Evolutionary conservation across 108 stramenopile species (phyloP).

Genomic region (Cyclotella baltica): DNA sequence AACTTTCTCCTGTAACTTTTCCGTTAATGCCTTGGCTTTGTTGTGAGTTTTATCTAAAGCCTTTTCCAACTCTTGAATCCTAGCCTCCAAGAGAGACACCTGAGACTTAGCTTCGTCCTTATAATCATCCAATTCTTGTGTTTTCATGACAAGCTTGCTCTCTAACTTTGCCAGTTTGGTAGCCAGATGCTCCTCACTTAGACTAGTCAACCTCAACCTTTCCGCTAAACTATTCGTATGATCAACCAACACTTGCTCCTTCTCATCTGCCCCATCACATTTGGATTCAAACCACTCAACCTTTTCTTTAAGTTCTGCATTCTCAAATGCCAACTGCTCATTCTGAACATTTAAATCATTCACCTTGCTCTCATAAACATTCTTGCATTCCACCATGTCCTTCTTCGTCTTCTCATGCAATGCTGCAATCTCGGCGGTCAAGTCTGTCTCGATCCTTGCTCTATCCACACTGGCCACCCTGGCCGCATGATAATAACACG

Average conservation of each 20-base stretch:
- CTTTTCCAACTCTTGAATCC: slow-evolving; percentile 6
- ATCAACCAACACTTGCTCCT: slow-evolving; percentile 54
- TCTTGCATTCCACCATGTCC: slow-evolving; percentile 9
- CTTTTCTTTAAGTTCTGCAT: slow-evolving; percentile 38
- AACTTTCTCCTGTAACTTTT: slow-evolving; percentile 22
- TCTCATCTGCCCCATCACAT: slow-evolving; percentile 52
- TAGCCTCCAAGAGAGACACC: slow-evolving; percentile 10
- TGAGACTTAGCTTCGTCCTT: slow-evolving; percentile 11
- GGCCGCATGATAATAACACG: slow-evolving; percentile 43
- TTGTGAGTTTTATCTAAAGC: slow-evolving; percentile 10
- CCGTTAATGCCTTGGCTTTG: slow-evolving; percentile 18
- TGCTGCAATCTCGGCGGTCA: slow-evolving; percentile 10
- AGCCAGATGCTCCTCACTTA: slow-evolving; percentile 49
- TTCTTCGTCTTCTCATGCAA: slow-evolving; percentile 20
- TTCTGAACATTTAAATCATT: slow-evolving; percentile 31
- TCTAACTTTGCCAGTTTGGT: slow-evolving; percentile 55
- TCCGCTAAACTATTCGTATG: slow-evolving; percentile 51
- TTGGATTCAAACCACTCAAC: slow-evolving; percentile 43
- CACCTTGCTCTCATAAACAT: slow-evolving; percentile 21
- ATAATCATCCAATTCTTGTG: slow-evolving; percentile 46
- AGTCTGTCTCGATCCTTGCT: not conserved
- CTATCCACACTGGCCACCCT: slow-evolving; percentile 37
- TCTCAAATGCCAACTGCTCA: slow-evolving; percentile 33
- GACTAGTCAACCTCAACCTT: slow-evolving; percentile 42
- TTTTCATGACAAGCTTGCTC: slow-evolving; percentile 55